Evolutionary conservation across 768 basidiomycete species (phyloP).

Genomic region (Psilocybe cyanescens): DNA sequence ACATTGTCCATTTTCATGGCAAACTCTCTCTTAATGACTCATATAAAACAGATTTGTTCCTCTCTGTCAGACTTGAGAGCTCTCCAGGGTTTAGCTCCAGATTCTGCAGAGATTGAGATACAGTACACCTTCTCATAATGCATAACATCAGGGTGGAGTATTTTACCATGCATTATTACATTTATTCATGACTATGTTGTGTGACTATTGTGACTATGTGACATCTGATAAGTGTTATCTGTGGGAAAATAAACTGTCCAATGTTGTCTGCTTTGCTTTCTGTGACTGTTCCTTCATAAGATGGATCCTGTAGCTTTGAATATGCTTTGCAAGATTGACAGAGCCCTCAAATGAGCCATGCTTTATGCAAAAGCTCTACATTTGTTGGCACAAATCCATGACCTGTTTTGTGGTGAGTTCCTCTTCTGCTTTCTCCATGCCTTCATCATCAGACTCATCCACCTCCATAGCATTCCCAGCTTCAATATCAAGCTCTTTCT

Average conservation of each 20-base stretch:
- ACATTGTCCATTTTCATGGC: too few relatives aligned
- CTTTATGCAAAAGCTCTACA: neutral
- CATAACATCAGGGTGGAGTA: neutral
- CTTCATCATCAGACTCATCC: neutral
- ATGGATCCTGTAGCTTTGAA: neutral
- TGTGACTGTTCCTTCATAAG: neutral
- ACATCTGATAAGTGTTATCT: neutral
- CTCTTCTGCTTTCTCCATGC: neutral
- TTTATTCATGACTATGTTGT: neutral
- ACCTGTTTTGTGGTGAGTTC: neutral
- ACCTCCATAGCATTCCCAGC: neutral
- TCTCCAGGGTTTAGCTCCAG: too few relatives aligned
- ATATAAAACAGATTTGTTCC: too few relatives aligned
- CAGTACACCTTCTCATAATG: neutral
- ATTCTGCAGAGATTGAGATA: too few relatives aligned
- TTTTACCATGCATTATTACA: neutral
- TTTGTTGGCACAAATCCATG: neutral
- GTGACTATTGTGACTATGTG: neutral
- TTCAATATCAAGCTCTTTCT: neutral
- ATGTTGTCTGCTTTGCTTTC: neutral
- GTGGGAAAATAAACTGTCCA: neutral
- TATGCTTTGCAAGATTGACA: neutral
- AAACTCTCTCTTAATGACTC: too few relatives aligned
- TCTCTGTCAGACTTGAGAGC: too few relatives aligned
- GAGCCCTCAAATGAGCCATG: neutral